Base-by-base conservation (phyloP, 805 yeast genomes). In the Lipomyces orientalis region DNA sequence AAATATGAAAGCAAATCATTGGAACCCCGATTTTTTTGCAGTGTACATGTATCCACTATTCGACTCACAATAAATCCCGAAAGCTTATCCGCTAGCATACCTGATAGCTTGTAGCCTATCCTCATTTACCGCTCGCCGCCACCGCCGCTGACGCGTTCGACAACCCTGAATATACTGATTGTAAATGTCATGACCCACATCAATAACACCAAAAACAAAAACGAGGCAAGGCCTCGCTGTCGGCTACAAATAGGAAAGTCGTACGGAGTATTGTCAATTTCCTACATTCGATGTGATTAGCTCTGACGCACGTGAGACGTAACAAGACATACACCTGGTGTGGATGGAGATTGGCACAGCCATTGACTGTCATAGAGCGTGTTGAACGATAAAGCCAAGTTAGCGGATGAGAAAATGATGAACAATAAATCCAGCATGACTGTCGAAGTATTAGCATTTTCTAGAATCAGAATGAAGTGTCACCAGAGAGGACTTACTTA, bases 131-230 rank as follows among this genome's bases (percentile, higher is more conserved):
- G 19, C 33, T 31, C 25, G 8, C 37, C 29, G n/a, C 51, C 49
- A 33, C 58, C 64, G 29, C 71, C 71, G 29, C 71, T 68, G 10
- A 66, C 71, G 6, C 71, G 56, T 34, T 68, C 71, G 2, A 68
- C 71, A 4, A 68, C 71, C 33, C 75, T 61, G 68, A 91, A 82
- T 9, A 93, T 88, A 77, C 97, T 90, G 60, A 94, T 86, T 9
- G 94, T 85, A 72, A 93, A 93, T 0, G 97, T 89, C 29, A 88
- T 76, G 52, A 95, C 91, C 98, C 98, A 94, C 75, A 89, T 83
- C 56, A 87, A 83, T 73, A 94, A 81, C 35, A 89, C 86, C 67
- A 93, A 77, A 74, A 94, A 90, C 67, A 94, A 79, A 75, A 94
- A 89, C 1, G 96, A 84, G 16, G 94, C 90, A 64, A 95, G 79